These are phyloP conservation scores for Mortierella sp. DNA, from an alignment of 371 early-diverging fungal species.

Conservation along the genomic window DNA sequence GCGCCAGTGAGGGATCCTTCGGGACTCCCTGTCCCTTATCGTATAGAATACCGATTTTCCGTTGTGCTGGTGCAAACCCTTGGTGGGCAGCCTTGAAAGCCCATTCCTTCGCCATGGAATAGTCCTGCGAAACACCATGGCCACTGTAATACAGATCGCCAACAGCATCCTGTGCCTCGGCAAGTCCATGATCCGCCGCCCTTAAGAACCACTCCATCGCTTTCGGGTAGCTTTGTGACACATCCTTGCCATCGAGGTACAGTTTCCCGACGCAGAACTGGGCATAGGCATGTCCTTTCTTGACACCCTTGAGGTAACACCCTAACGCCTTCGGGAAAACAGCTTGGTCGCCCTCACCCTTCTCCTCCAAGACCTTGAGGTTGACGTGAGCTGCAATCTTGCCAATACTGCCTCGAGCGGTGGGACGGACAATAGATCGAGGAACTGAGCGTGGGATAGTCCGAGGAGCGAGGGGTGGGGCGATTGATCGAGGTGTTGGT, in stretches of 20 bases:
- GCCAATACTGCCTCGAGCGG: background rate
- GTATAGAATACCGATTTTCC: background rate
- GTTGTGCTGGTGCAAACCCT: background rate
- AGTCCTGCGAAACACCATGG: constrained; percentile 70
- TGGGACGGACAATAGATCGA: too few relatives aligned
- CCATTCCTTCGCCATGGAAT: constrained; percentile 60
- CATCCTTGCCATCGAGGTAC: background rate
- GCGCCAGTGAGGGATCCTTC: background rate
- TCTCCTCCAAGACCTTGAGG: background rate
- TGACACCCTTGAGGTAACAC: background rate
- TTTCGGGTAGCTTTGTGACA: background rate
- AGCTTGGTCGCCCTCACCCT: background rate
- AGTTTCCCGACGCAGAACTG: background rate
- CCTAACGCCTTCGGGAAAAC: background rate
- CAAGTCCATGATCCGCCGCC: constrained; percentile 51
- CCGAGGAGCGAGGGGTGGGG: background rate
- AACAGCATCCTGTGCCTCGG: background rate
- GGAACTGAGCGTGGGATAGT: background rate
- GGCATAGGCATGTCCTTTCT: background rate
- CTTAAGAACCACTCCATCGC: constrained; percentile 58
- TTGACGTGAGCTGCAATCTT: background rate
- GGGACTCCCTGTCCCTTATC: background rate
- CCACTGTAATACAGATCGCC: constrained; percentile 50
- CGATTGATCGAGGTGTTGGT: background rate
- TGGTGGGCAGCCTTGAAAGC: constrained; percentile 61